Evolutionary conservation across 208 protist genomes (phyloP), one percentile per base, ranked within the genome.

Genomic region (Crithidia bombi): DNA sequence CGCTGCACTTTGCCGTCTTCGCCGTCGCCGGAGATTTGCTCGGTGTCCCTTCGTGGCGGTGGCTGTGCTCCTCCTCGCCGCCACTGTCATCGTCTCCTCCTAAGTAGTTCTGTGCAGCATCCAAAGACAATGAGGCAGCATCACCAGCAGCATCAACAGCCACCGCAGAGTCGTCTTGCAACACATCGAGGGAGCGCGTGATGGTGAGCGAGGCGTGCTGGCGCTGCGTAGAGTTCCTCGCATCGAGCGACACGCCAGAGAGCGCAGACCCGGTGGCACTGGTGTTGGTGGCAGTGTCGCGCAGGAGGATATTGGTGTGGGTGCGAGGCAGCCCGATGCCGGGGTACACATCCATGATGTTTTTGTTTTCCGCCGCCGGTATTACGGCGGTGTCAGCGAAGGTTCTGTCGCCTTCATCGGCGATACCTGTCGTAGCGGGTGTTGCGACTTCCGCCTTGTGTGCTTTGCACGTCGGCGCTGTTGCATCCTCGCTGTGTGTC

Each of bases 221-320:
- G n/a, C 46, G 59, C 59, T 43, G 59, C 6, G 59, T 65, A 14
- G 59, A 39, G n/a, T 28, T 54, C 32, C 46, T 52, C n/a, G 41
- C 59, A 21, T 65, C 32, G 11, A 55, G 26, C 30, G 46, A 65
- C 12, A 26, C 44, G 11, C 28, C n/a, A 0, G 59, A 43, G 3
- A 54, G 15, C 30, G 9, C 19, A 15, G 59, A 65, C 5, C 19
- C 28, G 28, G 28, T 44, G 35, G 10, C 30, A 17, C 9, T 28
- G 35, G 41, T 44, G 17, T 11, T 28, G 54, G 9, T 38, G 28
- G n/a, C 25, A 28, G 6, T 44, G 57, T 51, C 41, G 26, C 26
- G n/a, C 3, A n/a, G 10, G 41, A 51, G 41, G 1, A 43, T 10
- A 32, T 54, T 54, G 6, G 59, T n/a, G 32, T 39, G 2, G 0